A percentile compares a stretch with the other conserved stretches of the same genome.
These are phyloP conservation scores for Leucoagaricus sp. DNA, from an alignment of 1,284 basidiomycete genomes.

Conservation along the genomic window DNA sequence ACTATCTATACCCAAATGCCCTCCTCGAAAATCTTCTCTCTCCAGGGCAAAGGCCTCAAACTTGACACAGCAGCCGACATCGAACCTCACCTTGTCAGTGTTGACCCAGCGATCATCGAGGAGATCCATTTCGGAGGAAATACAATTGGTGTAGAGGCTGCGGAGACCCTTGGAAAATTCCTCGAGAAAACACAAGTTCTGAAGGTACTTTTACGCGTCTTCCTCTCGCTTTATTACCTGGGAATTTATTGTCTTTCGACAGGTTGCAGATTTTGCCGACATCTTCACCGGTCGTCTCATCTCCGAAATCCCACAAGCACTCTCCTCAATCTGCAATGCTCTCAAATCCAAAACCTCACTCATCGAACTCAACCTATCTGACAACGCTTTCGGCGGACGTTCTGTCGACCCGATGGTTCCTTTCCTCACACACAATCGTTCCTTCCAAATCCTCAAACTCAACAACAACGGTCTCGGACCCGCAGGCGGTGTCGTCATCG, in stretches of 20 bases:
- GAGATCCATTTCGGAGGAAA: constrained; percentile 96
- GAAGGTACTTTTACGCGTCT: constrained; percentile 55
- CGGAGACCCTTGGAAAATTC: constrained; percentile 82
- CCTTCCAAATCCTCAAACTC: constrained; percentile 83
- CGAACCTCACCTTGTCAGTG: constrained; percentile 70
- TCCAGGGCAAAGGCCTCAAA: constrained; percentile 80
- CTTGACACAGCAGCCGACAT: constrained; percentile 83
- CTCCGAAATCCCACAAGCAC: constrained; percentile 90
- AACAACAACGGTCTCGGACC: constrained; percentile 99
- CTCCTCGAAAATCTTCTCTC: constrained; percentile 43
- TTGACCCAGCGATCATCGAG: constrained; percentile 71
- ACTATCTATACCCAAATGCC: constrained; percentile 1
- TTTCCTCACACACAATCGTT: constrained; percentile 81
- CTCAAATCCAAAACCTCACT: constrained; percentile 82
- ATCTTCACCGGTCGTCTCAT: constrained; percentile 98
- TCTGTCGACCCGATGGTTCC: constrained; percentile 95
- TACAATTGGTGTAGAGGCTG: constrained; percentile 94
- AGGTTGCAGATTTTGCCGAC: constrained; percentile 96
- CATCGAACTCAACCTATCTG: constrained; percentile 88
- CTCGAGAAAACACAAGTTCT: constrained; percentile 71
- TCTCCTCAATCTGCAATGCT: constrained; percentile 87
- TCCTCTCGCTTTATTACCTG: constrained; percentile 8
- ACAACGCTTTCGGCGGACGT: constrained; percentile 97
- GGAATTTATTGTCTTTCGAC: neutral
- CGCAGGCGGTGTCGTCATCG: constrained; percentile 84